phyloP scores from a whole-genome alignment of 2,329 filamentous ascomycete species.

The Apiospora koreana region DNA sequence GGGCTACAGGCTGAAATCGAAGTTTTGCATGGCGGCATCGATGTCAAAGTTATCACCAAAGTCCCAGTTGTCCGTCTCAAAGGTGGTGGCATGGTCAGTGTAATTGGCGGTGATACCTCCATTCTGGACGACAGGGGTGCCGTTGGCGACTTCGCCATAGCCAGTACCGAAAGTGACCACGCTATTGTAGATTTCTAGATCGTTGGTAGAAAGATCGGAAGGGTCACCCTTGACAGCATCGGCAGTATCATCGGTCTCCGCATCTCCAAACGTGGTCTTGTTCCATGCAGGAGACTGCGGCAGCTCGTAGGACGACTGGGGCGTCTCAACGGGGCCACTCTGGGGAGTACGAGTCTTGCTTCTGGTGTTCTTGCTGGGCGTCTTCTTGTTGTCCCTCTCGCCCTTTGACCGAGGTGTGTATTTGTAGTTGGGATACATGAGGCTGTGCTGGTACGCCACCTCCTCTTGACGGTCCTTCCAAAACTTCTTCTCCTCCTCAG shows the following conservation, averaged over 20 bases:
- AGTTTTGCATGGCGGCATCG: not conserved
- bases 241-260: not conserved
- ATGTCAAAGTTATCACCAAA: not conserved
- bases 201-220: not conserved
- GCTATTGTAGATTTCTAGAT: not conserved
- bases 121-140: not conserved
- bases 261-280: not conserved
- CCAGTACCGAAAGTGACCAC: not conserved
- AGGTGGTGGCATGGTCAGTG: not conserved
- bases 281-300: not conserved
- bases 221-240: not conserved
- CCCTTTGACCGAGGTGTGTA: not conserved
- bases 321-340: not conserved
- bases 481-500: constrained; percentile 16
- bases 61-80: not conserved
- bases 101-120: not conserved
- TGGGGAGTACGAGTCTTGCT: not conserved
- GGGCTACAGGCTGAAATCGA: not conserved
- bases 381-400: not conserved
- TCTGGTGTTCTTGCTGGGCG: not conserved
- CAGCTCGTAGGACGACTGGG: not conserved
- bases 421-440: constrained; percentile 6
- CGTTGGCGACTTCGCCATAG: not conserved
- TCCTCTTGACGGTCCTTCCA: constrained; percentile 19
- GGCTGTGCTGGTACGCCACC: not conserved